phyloP scores from a whole-genome alignment of 2,329 filamentous ascomycete genomes.

The Akanthomyces muscarius region DNA sequence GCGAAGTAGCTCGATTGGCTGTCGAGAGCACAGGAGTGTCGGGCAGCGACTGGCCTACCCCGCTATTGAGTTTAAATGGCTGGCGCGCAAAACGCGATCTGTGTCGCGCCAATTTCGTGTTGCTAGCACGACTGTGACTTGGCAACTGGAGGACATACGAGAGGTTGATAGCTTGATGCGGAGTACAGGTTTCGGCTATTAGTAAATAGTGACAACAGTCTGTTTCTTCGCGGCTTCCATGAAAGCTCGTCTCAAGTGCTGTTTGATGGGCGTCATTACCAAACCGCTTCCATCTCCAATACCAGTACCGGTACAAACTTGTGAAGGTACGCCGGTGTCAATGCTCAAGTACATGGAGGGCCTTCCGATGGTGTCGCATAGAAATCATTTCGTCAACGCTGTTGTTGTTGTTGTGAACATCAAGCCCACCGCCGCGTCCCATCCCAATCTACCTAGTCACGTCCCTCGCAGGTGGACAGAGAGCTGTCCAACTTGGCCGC shows the following conservation, averaged over 20 bases:
- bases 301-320: no score
- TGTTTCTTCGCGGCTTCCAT: no score
- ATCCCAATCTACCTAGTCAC: neutral
- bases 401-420: neutral
- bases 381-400: neutral
- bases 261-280: no score
- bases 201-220: no score
- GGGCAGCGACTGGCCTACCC: neutral
- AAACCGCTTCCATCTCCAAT: no score
- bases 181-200: no score
- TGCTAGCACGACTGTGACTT: neutral
- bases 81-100: constrained; percentile 9
- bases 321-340: no score
- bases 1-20: neutral
- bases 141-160: no score
- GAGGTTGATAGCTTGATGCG: no score
- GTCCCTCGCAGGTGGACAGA: neutral
- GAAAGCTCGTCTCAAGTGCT: no score
- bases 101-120: constrained; percentile 13
- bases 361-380: neutral
- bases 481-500: neutral
- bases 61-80: constrained; percentile 6
- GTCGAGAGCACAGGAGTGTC: neutral
- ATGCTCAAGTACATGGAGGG: no score
- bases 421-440: neutral